Base-by-base conservation (phyloP, 2,329 filamentous ascomycete genomes). In the Ophiosphaerella narmari region DNA sequence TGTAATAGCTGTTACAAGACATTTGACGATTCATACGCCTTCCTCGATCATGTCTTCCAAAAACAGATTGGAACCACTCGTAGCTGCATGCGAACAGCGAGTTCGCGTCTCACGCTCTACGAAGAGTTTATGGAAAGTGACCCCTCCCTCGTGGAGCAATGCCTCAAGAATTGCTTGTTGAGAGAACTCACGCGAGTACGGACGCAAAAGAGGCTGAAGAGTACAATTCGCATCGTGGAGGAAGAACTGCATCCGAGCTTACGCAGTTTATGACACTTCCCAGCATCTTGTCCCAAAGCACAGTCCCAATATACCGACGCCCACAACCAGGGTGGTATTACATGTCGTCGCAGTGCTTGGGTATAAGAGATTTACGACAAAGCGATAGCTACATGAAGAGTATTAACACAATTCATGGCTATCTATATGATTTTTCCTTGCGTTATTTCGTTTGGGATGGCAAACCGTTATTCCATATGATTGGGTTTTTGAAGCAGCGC, bases 1-100 rank as follows among this genome's bases (percentile, higher is more conserved):
- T 72, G 69, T 47, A 65, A 59, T 12, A 65, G 67, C 50, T 72
- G 69, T 49, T 69, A 72, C 59, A 72, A 72, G 44, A 63, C 55
- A 1, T 71, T 71, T 14, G 57, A 65, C 21, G 67, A 71, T 29
- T 70, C 67, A 9, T 72, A 71, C 48, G 67, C 63, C 13, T 72
- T 71, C 49, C 59, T 72, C 2, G 69, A 72, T 23, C 69, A 72
- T 35, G 50, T 65, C 3, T 71, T 69, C 43, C 69, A 71, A 48
- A 70, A 66, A 44, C 63, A 70, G 33, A 66, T 66, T 33, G 65
- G 67, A 5, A 69, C 65, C 38, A 67, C 69, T 7, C 43, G 58
- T 7, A 70, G 66, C 39, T 72, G 69, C 43, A 47, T 66, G 39
- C 57, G 58, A 23, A 42, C 60, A 26, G 61, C 59, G 45, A 66